phyloP scores from a whole-genome alignment of 148 eudicot genomes.

The Drosera capensis region DNA sequence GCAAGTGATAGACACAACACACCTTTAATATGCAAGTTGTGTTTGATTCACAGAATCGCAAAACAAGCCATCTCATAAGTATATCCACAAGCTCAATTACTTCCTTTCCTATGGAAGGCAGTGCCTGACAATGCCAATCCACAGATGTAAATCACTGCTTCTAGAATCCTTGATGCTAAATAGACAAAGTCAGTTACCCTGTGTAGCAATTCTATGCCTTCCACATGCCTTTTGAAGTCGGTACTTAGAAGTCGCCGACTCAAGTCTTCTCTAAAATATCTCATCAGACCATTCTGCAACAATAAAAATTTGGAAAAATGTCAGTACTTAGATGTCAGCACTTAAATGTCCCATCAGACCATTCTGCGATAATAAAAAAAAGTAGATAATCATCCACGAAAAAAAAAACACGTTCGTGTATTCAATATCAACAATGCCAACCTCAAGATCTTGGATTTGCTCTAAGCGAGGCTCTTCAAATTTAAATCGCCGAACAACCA shows the following conservation, averaged over 20 bases:
- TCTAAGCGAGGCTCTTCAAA: conserved; percentile 92
- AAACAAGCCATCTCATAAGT: conserved; percentile 85
- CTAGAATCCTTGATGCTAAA: conserved; percentile 5
- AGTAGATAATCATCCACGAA: too few relatives aligned
- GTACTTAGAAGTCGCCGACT: conserved; percentile 73
- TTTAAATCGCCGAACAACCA: conserved; percentile 79
- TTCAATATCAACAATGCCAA: conserved; percentile 12
- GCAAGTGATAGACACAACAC: not conserved
- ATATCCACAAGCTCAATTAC: conserved; percentile 75
- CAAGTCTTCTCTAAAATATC: conserved; percentile 83
- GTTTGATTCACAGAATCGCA: conserved; percentile 86
- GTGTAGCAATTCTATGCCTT: conserved; percentile 94
- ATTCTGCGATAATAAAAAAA: too few relatives aligned
- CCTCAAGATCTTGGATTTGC: conserved; percentile 99
- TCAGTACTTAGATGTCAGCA: too few relatives aligned
- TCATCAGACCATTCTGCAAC: conserved; percentile 61
- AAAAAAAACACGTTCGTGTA: too few relatives aligned
- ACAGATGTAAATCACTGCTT: conserved; percentile 7
- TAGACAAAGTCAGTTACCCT: conserved; percentile 27
- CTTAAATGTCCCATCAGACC: too few relatives aligned
- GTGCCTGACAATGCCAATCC: conserved; percentile 35
- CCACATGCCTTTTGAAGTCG: conserved; percentile 92
- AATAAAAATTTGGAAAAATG: conserved; percentile 4
- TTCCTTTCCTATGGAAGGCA: conserved; percentile 67
- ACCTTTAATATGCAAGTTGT: conserved; percentile 95